Percentiles rank a stretch among this genome's conserved stretches.
Evolutionary conservation across 2,329 filamentous ascomycete species (phyloP).

Genomic region (Aspergillus ustus): DNA sequence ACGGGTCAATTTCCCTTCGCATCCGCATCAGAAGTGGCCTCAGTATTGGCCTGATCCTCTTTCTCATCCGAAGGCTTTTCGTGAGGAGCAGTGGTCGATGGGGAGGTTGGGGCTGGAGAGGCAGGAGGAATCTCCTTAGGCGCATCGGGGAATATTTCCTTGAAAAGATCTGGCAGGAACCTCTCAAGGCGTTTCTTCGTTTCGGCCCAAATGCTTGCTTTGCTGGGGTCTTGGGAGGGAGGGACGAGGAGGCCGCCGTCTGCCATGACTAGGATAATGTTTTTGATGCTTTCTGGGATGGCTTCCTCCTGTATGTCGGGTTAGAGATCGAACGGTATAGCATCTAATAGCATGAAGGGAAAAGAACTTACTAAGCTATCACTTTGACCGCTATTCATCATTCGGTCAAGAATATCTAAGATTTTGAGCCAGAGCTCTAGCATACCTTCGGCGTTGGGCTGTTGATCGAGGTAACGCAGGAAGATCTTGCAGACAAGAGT

Average conservation of each 20-base stretch:
- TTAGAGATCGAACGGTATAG: neutral
- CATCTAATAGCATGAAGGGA: too few relatives aligned
- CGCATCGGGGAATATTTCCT: constrained; percentile 59
- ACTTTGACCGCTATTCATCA: constrained; percentile 94
- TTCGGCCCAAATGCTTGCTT: constrained; percentile 63
- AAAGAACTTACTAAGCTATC: constrained; percentile 72
- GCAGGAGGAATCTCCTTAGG: constrained; percentile 27
- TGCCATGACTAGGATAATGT: constrained; percentile 93
- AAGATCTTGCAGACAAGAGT: constrained; percentile 95
- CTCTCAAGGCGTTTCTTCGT: constrained; percentile 64
- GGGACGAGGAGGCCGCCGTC: constrained; percentile 83
- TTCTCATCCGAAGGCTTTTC: constrained; percentile 24
- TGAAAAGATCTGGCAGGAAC: constrained; percentile 64
- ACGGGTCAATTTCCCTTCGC: constrained; percentile 8
- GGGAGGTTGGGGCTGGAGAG: constrained; percentile 22
- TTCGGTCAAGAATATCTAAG: constrained; percentile 88
- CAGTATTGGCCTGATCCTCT: constrained; percentile 1
- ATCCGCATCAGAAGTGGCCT: neutral
- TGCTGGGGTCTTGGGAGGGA: constrained; percentile 57
- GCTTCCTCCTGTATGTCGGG: constrained; percentile 74
- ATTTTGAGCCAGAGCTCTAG: constrained; percentile 90
- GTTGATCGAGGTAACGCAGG: constrained; percentile 84
- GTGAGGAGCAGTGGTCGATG: constrained; percentile 19
- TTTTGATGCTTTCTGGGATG: constrained; percentile 93
- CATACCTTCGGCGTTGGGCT: constrained; percentile 87